Conservation (phyloP, 2,329 filamentous ascomycete species). For the Venturia pyrina region DNA sequence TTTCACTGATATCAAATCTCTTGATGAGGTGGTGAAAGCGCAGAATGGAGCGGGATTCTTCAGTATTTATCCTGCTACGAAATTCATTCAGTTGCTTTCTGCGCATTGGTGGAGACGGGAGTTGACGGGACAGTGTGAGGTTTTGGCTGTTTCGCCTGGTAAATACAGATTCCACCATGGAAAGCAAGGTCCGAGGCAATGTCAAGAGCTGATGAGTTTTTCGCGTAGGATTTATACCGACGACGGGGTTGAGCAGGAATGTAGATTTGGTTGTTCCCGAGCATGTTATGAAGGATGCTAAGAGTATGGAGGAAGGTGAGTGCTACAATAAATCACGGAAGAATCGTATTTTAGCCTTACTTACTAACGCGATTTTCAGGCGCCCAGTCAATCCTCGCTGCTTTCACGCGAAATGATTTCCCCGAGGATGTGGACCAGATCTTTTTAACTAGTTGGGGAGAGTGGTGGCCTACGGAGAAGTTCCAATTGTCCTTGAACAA, state of each 20-base stretch:
- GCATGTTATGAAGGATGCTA: neutral
- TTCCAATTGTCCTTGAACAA: neutral
- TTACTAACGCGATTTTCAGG: neutral
- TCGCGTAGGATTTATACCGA: neutral
- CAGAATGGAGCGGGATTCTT: neutral
- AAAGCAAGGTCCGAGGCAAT: no score
- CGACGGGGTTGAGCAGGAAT: neutral
- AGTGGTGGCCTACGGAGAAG: constrained; percentile 8
- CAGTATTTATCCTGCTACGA: constrained; percentile 38
- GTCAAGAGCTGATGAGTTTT: no score
- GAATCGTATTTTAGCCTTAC: neutral
- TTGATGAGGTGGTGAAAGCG: constrained; percentile 1
- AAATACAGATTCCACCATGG: neutral
- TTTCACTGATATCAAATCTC: neutral
- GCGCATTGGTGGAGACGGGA: constrained; percentile 49
- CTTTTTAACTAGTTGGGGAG: constrained; percentile 9
- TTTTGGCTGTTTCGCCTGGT: constrained; percentile 46
- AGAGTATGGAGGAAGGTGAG: neutral
- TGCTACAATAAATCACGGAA: no score
- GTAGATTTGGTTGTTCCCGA: neutral
- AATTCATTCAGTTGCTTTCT: constrained; percentile 42
- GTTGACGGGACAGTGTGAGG: constrained; percentile 32
- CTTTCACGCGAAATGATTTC: constrained; percentile 4
- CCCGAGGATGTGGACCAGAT: neutral
- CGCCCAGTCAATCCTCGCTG: constrained; percentile 5